Evolutionary conservation across 345 rosid species (phyloP).

Genomic region (Gossypium turneri): DNA sequence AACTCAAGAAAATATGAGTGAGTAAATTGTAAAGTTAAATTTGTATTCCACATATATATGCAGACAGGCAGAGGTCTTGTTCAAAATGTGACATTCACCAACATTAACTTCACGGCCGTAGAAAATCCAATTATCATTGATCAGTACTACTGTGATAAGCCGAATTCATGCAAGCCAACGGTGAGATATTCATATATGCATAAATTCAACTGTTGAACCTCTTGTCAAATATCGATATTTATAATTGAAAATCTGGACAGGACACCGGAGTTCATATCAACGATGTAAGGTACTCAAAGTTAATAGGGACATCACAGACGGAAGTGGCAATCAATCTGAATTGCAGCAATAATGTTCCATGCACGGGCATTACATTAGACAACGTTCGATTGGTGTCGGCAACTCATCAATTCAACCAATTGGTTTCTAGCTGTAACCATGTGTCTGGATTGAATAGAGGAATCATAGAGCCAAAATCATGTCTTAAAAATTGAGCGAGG

Average conservation of each 20-base stretch:
- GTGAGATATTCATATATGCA: background rate
- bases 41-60: background rate
- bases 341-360: background rate
- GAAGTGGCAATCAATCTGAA: background rate
- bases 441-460: background rate
- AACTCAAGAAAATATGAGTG: no score
- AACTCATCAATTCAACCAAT: no score
- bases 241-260: background rate
- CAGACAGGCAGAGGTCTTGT: conserved; percentile 28
- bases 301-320: background rate
- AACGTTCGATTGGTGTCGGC: background rate
- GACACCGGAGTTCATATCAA: background rate
- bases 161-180: background rate
- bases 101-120: conserved; percentile 20
- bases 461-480: background rate
- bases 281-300: background rate
- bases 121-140: conserved; percentile 7
- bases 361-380: background rate
- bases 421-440: background rate
- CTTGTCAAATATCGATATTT: no score
- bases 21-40: background rate
- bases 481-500: background rate
- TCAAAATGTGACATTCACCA: conserved; percentile 23
- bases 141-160: conserved; percentile 1
- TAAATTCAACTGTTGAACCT: background rate